phyloP scores from a whole-genome alignment of 2,329 filamentous ascomycete genomes.

The Ilyonectria mors-panacis region DNA sequence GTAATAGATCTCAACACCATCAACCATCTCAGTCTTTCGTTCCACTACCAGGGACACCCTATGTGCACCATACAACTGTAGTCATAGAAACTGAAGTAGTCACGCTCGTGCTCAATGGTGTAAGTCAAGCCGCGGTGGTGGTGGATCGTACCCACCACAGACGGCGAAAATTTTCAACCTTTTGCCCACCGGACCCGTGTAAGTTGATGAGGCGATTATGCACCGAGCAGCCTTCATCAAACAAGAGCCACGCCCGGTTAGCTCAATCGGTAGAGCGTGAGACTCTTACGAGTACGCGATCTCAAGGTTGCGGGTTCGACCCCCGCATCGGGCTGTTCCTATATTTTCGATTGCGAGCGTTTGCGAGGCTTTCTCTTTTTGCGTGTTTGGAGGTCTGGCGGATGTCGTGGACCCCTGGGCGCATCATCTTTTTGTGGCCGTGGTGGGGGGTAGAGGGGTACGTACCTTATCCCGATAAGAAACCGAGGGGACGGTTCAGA shows the following conservation, averaged over 20 bases:
- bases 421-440: constrained; percentile 5
- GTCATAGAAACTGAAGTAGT: background rate
- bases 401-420: background rate
- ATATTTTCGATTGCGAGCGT: constrained; percentile 44
- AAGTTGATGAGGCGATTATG: constrained; percentile 27
- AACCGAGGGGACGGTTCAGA: background rate
- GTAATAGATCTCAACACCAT: constrained; percentile 40
- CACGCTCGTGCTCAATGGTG: background rate
- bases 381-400: background rate
- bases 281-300: constrained; percentile 67
- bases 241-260: constrained; percentile 44
- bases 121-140: background rate
- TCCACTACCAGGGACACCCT: background rate
- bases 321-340: constrained; percentile 57
- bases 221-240: constrained; percentile 13
- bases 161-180: constrained; percentile 4
- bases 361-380: constrained; percentile 40
- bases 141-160: constrained; percentile 17
- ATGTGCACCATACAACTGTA: no score
- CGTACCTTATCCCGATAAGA: constrained; percentile 8
- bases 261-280: constrained; percentile 71
- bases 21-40: background rate
- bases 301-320: constrained; percentile 69
- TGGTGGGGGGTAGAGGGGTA: background rate
- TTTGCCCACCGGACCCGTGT: constrained; percentile 7